These are phyloP conservation scores for Gautieria morchelliformis DNA, from an alignment of 768 basidiomycete genomes.

Conservation along the genomic window DNA sequence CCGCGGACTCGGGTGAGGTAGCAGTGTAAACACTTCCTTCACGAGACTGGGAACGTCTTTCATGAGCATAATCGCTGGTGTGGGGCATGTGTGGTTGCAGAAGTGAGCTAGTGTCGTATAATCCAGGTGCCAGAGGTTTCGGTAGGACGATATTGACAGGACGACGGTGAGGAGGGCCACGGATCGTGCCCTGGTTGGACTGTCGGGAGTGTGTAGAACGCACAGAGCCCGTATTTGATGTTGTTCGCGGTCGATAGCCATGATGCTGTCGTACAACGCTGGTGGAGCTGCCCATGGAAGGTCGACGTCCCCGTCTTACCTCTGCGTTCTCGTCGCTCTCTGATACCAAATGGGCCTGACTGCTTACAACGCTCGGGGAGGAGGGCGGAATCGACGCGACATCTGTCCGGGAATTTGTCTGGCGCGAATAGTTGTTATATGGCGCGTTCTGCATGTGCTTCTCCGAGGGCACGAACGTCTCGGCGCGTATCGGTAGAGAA, in stretches of 20 bases:
- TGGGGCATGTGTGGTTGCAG: background rate
- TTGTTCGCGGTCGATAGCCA: background rate
- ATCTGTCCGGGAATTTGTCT: conserved; percentile 13
- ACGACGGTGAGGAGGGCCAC: conserved; percentile 53
- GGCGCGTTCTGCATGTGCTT: conserved; percentile 23
- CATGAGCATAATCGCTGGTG: background rate
- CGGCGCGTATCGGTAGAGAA: conserved; percentile 17
- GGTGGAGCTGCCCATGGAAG: background rate
- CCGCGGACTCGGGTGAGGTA: background rate
- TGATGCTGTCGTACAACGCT: background rate
- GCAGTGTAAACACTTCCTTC: background rate
- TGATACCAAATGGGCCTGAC: background rate
- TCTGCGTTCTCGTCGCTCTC: background rate
- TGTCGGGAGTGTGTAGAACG: conserved; percentile 11
- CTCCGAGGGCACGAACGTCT: conserved; percentile 19
- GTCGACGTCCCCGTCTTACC: background rate
- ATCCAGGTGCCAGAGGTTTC: conserved; percentile 43
- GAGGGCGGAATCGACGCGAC: conserved; percentile 1
- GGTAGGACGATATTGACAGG: conserved; percentile 62
- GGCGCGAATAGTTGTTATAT: conserved; percentile 11
- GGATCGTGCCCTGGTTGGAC: conserved; percentile 17
- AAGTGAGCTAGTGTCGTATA: conserved; percentile 10
- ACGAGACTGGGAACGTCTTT: background rate
- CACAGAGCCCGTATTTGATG: background rate
- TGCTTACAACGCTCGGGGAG: background rate